phyloP scores from a whole-genome alignment of 2,329 filamentous ascomycete species.

The Trichoderma sp. region DNA sequence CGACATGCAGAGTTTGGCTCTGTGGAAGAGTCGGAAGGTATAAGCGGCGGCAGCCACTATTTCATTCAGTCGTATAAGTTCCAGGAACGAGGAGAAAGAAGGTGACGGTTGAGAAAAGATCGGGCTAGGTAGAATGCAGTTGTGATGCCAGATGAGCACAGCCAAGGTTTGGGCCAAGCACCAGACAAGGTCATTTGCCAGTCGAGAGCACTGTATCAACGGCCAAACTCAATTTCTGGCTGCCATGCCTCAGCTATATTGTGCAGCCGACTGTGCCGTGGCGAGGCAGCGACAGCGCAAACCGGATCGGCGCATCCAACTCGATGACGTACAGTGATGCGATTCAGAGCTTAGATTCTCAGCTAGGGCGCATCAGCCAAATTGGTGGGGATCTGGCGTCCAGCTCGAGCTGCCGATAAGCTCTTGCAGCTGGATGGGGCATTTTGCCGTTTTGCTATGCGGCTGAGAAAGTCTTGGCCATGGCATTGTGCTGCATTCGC shows the following conservation, averaged over 20 bases:
- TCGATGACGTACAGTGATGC: slow-evolving; percentile 24
- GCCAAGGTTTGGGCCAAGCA: background rate
- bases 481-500: background rate
- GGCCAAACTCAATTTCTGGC: slow-evolving; percentile 9
- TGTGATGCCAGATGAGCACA: background rate
- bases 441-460: background rate
- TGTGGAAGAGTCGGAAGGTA: background rate
- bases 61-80: background rate
- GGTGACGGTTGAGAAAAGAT: slow-evolving; percentile 24
- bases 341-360: background rate
- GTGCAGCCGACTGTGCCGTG: slow-evolving; percentile 6
- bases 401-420: slow-evolving; percentile 4
- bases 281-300: background rate
- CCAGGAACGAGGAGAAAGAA: background rate
- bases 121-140: background rate
- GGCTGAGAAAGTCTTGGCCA: background rate
- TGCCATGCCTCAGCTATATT: slow-evolving; percentile 3
- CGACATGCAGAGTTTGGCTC: background rate
- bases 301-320: slow-evolving; percentile 10
- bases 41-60: background rate
- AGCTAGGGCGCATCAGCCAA: slow-evolving; percentile 8
- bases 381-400: slow-evolving; percentile 15
- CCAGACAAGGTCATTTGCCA: background rate
- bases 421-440: background rate
- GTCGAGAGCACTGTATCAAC: background rate